Percentiles rank a stretch among this genome's conserved stretches.
Evolutionary conservation across 2,329 filamentous ascomycete species (phyloP).

Genomic region (Xylaria sp.): DNA sequence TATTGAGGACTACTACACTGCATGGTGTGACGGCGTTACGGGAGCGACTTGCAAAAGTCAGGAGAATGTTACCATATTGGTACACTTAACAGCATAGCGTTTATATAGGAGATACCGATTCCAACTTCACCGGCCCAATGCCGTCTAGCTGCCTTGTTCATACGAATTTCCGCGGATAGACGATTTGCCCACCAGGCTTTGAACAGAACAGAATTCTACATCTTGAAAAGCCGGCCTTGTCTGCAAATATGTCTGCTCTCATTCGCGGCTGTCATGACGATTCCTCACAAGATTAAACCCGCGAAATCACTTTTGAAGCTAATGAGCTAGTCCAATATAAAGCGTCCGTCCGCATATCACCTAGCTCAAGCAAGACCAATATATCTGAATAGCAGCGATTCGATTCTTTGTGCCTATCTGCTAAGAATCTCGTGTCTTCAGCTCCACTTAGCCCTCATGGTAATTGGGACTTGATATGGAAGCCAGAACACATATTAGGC

Average conservation of each 20-base stretch:
- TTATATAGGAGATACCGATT: constrained; percentile 21
- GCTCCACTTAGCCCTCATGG: neutral
- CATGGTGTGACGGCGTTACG: constrained; percentile 28
- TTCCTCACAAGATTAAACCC: neutral
- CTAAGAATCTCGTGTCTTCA: neutral
- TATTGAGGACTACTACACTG: constrained; percentile 25
- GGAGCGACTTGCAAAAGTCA: constrained; percentile 14
- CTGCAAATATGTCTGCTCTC: neutral
- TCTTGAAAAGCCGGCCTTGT: neutral
- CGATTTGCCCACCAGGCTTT: neutral
- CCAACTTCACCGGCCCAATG: neutral
- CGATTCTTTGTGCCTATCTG: neutral
- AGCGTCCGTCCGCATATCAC: neutral
- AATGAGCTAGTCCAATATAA: neutral
- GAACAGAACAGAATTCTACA: neutral
- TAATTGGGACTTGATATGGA: neutral
- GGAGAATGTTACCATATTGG: constrained; percentile 5
- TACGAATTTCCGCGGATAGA: neutral
- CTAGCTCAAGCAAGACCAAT: too few species aligned
- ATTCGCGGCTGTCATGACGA: neutral
- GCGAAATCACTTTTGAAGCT: neutral
- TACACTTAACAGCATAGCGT: constrained; percentile 23
- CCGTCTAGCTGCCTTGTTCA: constrained; percentile 3
- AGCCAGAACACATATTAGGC: neutral
- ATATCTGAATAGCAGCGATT: neutral